Conservation (phyloP, 2,329 filamentous ascomycete species). For the Colletotrichum sp. region DNA sequence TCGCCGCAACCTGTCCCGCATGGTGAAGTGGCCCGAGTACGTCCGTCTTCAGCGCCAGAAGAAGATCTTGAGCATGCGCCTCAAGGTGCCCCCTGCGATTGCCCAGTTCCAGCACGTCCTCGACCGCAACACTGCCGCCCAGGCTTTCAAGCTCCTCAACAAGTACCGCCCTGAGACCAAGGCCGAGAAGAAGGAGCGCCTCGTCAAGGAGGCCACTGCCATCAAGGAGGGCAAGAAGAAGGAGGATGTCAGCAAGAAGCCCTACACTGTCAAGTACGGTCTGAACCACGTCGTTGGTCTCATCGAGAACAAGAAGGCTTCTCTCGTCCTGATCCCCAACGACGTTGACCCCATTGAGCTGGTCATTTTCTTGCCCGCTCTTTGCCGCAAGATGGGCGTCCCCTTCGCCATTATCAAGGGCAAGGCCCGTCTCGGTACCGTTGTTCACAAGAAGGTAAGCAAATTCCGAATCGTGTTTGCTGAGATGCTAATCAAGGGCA, state of each 20-base stretch:
- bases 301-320: constrained; percentile 99
- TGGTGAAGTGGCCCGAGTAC: constrained; percentile 99
- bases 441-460: constrained; percentile 96
- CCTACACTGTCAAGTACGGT: constrained; percentile 99
- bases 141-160: constrained; percentile 99
- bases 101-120: constrained; percentile 98
- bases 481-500: constrained; percentile 41
- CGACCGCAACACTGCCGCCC: constrained; percentile 94
- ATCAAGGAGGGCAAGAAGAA: constrained; percentile 99
- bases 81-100: constrained; percentile 98
- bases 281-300: constrained; percentile 98
- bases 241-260: constrained; percentile 99
- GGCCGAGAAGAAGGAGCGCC: constrained; percentile 99
- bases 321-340: constrained; percentile 97
- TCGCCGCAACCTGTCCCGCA: constrained; percentile 91
- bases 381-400: constrained; percentile 99
- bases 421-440: constrained; percentile 98
- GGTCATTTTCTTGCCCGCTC: constrained; percentile 97
- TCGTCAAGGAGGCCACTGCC: constrained; percentile 96
- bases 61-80: constrained; percentile 96
- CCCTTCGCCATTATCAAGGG: constrained; percentile 99
- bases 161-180: constrained; percentile 99
- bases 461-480: background rate
- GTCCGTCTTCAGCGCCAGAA: constrained; percentile 93
- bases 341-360: constrained; percentile 99